Conservation (phyloP, 805 yeast genomes). For the Lachancea fermentati region DNA sequence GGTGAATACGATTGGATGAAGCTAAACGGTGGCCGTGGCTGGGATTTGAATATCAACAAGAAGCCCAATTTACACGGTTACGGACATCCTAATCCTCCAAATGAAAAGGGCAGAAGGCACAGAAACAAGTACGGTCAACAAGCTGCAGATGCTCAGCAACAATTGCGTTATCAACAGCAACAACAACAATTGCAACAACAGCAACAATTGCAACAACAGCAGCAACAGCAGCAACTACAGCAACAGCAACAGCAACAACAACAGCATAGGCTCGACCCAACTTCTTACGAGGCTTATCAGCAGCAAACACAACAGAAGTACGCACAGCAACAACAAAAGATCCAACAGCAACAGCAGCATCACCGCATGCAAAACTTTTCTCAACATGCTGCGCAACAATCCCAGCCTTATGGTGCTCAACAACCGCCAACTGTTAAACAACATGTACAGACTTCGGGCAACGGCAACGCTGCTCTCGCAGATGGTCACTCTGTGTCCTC, state of each 20-base stretch:
- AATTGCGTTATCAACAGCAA: constrained; percentile 20
- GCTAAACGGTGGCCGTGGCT: constrained; percentile 89
- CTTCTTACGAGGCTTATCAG: constrained; percentile 36
- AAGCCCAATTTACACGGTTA: constrained; percentile 94
- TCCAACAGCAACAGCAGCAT: constrained; percentile 14
- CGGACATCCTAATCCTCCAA: constrained; percentile 88
- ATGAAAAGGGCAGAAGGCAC: constrained; percentile 39
- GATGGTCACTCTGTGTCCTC: constrained; percentile 16
- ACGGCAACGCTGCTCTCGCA: constrained; percentile 7
- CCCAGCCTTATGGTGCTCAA: constrained; percentile 9
- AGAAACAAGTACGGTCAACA: constrained; percentile 32
- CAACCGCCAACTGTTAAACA: constrained; percentile 11
- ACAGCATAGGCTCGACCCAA: constrained; percentile 36
- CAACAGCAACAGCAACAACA: constrained; percentile 22
- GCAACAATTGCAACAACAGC: constrained; percentile 23
- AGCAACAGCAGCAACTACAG: constrained; percentile 21
- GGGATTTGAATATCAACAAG: constrained; percentile 86
- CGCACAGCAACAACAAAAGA: constrained; percentile 28
- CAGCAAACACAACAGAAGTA: constrained; percentile 34
- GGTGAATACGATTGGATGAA: constrained; percentile 98
- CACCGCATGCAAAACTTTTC: constrained; percentile 4
- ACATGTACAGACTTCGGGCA: constrained; percentile 12
- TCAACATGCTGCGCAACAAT: constrained; percentile 13
- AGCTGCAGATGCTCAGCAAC: constrained; percentile 18
- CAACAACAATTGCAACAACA: constrained; percentile 18